Conservation (phyloP, 495 filamentous ascomycete genomes). For the Friedmanniomyces endolithicus region DNA sequence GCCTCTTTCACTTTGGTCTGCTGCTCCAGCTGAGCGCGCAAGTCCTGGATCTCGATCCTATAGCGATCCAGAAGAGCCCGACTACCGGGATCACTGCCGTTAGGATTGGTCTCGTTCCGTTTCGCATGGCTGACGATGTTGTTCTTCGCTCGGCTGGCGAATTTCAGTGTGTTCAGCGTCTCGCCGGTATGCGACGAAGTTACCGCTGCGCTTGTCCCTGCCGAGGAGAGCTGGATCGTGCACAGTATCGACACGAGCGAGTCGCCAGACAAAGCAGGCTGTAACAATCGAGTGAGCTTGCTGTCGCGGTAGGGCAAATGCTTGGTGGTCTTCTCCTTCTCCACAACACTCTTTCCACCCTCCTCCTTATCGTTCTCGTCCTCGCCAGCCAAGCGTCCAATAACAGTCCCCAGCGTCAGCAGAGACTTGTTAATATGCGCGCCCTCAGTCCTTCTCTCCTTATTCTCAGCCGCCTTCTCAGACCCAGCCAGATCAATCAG, state of each 20-base stretch:
- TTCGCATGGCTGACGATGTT: constrained; percentile 96
- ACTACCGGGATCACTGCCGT: constrained; percentile 60
- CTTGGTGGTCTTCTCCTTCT: constrained; percentile 52
- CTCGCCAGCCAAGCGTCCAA: constrained; percentile 68
- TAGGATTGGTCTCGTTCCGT: constrained; percentile 67
- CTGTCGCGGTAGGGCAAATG: constrained; percentile 94
- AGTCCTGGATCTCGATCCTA: constrained; percentile 79
- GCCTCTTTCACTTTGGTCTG: constrained; percentile 57
- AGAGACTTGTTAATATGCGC: constrained; percentile 98
- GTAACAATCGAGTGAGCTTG: constrained; percentile 85
- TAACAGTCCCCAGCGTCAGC: constrained; percentile 88
- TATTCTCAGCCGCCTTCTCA: constrained; percentile 87
- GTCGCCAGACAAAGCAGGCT: constrained; percentile 84
- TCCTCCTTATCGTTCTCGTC: constrained; percentile 66
- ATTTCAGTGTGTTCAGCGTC: constrained; percentile 92
- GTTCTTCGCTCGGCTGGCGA: constrained; percentile 91
- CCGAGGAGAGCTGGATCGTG: constrained; percentile 70
- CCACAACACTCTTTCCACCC: constrained; percentile 38
- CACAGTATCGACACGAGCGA: constrained; percentile 95
- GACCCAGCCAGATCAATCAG: constrained; percentile 95
- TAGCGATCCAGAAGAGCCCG: constrained; percentile 85
- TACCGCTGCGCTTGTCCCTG: constrained; percentile 39
- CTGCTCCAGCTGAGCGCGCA: constrained; percentile 67
- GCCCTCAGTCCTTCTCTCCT: constrained; percentile 86
- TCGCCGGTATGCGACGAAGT: constrained; percentile 62